Evolutionary conservation across 108 stramenopile genomes (phyloP).

Genomic region (Cyclotella baltica): DNA sequence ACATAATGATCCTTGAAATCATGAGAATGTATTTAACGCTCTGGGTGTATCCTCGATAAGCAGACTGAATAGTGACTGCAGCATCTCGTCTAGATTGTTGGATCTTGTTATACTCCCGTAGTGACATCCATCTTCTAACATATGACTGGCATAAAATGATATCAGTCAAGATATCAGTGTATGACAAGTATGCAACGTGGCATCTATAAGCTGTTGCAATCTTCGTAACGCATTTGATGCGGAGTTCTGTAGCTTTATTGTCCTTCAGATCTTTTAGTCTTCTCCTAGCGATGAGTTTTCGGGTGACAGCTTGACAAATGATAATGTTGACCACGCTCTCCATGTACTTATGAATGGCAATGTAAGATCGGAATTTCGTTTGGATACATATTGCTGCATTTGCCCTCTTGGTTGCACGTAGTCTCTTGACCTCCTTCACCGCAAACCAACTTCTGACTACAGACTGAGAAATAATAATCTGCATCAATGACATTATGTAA

Average conservation of each 20-base stretch:
- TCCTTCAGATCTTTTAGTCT: background rate
- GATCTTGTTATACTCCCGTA: background rate
- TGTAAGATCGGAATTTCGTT: background rate
- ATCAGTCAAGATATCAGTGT: conserved; percentile 5
- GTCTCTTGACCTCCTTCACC: background rate
- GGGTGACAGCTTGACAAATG: conserved; percentile 7
- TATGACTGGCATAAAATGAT: conserved; percentile 16
- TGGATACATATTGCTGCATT: conserved; percentile 11
- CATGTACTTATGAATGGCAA: conserved; percentile 10
- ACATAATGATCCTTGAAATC: background rate
- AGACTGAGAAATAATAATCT: conserved; percentile 3
- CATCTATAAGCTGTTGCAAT: conserved; percentile 1
- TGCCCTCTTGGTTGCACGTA: background rate
- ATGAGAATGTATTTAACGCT: conserved; percentile 8
- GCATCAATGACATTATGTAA: background rate
- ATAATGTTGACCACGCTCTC: conserved; percentile 1
- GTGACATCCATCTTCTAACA: conserved; percentile 6
- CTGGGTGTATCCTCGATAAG: conserved; percentile 12
- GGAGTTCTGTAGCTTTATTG: background rate
- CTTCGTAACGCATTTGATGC: conserved; percentile 2
- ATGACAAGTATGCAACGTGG: background rate
- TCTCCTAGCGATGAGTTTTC: background rate
- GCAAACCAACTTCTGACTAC: background rate
- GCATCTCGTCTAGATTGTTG: background rate
- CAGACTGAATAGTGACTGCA: conserved; percentile 7